Conservation (phyloP, 23 red algal species). For the Cyanidium caldarium region DNA sequence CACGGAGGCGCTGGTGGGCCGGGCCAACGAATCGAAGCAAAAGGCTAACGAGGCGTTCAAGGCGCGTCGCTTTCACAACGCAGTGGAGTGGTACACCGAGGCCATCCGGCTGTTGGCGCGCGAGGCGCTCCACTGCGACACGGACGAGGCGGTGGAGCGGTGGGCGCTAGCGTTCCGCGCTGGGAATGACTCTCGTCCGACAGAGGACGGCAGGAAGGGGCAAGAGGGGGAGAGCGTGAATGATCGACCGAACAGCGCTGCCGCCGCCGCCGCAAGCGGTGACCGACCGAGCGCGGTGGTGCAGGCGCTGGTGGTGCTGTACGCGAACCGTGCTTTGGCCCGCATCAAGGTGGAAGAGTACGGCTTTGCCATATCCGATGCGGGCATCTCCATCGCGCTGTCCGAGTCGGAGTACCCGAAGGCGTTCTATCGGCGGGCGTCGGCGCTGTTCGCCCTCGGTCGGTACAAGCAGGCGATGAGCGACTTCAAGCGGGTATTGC, state of each 20-base stretch:
- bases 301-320: neutral
- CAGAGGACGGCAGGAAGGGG: neutral
- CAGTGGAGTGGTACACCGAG: constrained; percentile 8
- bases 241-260: neutral
- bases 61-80: constrained; percentile 9
- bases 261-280: neutral
- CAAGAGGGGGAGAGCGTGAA: neutral
- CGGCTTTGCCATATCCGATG: constrained; percentile 74
- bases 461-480: constrained; percentile 57
- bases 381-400: constrained; percentile 33
- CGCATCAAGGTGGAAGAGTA: constrained; percentile 55
- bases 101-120: neutral
- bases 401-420: constrained; percentile 52
- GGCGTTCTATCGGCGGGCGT: constrained; percentile 71
- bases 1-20: no score
- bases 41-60: constrained; percentile 10
- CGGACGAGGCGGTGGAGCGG: neutral
- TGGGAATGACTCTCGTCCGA: neutral
- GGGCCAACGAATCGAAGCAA: neutral
- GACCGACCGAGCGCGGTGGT: neutral
- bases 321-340: constrained; percentile 9
- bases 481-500: constrained; percentile 47
- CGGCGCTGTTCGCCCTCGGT: constrained; percentile 63
- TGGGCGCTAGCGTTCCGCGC: no score
- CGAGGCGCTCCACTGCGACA: neutral